These are phyloP conservation scores for Phylloporus sp. DNA, from an alignment of 768 basidiomycete species.

Conservation along the genomic window DNA sequence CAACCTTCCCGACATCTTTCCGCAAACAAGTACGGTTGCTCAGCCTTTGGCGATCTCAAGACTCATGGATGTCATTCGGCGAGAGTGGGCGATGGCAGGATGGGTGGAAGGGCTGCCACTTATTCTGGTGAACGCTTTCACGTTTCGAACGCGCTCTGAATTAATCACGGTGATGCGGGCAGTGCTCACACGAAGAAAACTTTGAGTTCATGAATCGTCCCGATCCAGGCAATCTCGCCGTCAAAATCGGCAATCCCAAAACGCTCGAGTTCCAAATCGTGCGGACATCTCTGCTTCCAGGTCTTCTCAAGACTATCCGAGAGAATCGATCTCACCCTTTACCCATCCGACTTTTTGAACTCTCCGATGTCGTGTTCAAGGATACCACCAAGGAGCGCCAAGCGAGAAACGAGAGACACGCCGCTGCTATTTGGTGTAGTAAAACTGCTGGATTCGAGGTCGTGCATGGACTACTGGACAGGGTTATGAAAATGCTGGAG, in stretches of 20 bases:
- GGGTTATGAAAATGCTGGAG: conserved; percentile 94
- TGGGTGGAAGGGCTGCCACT: conserved; percentile 95
- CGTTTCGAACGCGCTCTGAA: background rate
- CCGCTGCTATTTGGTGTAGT: conserved; percentile 93
- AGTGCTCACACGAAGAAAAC: conserved; percentile 99
- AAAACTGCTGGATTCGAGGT: conserved; percentile 96
- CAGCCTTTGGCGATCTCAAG: conserved; percentile 88
- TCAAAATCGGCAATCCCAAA: conserved; percentile 95
- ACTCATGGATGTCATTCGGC: conserved; percentile 80
- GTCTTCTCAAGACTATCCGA: conserved; percentile 92
- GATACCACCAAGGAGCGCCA: conserved; percentile 74
- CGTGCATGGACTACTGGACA: conserved; percentile 90
- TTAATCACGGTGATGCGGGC: conserved; percentile 7
- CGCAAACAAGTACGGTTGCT: conserved; percentile 89
- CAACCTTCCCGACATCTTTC: conserved; percentile 89
- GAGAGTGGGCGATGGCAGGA: conserved; percentile 90
- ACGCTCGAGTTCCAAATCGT: conserved; percentile 98
- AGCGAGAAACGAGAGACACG: conserved; percentile 81
- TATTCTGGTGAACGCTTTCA: conserved; percentile 59
- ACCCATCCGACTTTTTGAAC: conserved; percentile 91
- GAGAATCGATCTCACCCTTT: conserved; percentile 93
- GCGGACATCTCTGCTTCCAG: conserved; percentile 91
- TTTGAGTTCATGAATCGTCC: conserved; percentile 86
- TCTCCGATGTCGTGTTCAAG: conserved; percentile 89
- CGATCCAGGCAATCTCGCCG: conserved; percentile 76